These are phyloP conservation scores for Neurospora tetrasperma DNA, from an alignment of 495 filamentous ascomycete species.

Conservation along the genomic window DNA sequence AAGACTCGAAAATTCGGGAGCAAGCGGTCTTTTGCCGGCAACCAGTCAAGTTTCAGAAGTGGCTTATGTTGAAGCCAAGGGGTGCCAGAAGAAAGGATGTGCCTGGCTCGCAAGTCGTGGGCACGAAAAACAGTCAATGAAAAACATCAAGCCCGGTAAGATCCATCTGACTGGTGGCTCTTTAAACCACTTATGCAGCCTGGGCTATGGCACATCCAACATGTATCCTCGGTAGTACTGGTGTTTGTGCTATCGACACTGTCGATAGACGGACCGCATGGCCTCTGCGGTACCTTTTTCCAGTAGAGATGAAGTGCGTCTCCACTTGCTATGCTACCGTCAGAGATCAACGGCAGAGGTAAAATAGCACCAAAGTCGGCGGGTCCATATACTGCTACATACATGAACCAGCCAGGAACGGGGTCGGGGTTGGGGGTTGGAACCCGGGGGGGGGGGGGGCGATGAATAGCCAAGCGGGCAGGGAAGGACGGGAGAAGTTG, in stretches of 20 bases:
- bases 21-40: constrained; percentile 12
- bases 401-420: constrained; percentile 24
- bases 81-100: constrained; percentile 25
- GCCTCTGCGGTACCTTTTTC: constrained; percentile 21
- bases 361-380: constrained; percentile 21
- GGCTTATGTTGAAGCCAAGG: constrained; percentile 11
- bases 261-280: constrained; percentile 1
- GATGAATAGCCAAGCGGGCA: background rate
- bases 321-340: constrained; percentile 24
- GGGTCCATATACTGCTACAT: constrained; percentile 29
- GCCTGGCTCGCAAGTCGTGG: constrained; percentile 23
- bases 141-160: constrained; percentile 20
- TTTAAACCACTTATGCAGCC: constrained; percentile 41
- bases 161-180: constrained; percentile 30
- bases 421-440: background rate
- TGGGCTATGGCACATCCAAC: constrained; percentile 17
- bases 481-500: background rate
- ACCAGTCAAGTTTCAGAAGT: constrained; percentile 22
- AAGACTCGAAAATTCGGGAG: constrained; percentile 15
- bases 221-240: constrained; percentile 22
- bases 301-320: constrained; percentile 30
- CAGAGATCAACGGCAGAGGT: constrained; percentile 12
- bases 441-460: background rate
- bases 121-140: constrained; percentile 9
- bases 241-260: constrained; percentile 9